Base-by-base conservation (phyloP, 2,329 filamentous ascomycete genomes). In the Nigrospora oryzae region DNA sequence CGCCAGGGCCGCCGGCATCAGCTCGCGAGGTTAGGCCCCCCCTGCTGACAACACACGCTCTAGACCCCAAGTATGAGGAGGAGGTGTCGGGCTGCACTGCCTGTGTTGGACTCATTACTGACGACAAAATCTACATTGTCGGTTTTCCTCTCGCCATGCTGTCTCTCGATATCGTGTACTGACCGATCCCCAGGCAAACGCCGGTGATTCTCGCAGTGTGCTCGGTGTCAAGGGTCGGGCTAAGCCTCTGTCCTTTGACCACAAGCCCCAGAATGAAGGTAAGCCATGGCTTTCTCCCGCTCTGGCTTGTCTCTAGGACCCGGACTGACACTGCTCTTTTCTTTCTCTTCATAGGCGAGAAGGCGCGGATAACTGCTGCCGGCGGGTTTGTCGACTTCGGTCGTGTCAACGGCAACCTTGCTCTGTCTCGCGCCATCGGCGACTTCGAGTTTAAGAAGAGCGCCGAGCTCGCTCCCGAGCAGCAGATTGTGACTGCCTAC, bases 381-480 rank as follows among this genome's bases (percentile, higher is more conserved):
- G 93, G 93, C 63, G 93, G 93, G 41, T 97, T 97, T 57, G 93
- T 98, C 61, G 93, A 98, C 66, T 98, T 97, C 63, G 93, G 93
- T 52, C 87, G 93, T 62, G 93, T 98, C 57, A 98, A 98, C 65
- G 93, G 93, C 63, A 98, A 98, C 67, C 81, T 98, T 38, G 93
- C 93, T 39, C 75, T 98, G 50, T 98, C 93, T 50, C 86, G 93
- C 66, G 93, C 93, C 57, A 96, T 98, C 66, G 93, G 93, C 56
- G 93, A 98, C 66, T 98, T 98, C 62, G 93, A 98, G 65, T 98
- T 98, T 79, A 98, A 98, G 79, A 97, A 97, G 78, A 95, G 89
- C 65, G 87, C 91, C 56, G 90, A 96, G 61, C 81, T 98, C 40
- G 84, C 91, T 3, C 93, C 93, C n/a, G 93, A 98, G 71, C 88